These are phyloP conservation scores for Wickerhamiella bombiphila DNA, from an alignment of 805 yeast genomes.

Conservation along the genomic window DNA sequence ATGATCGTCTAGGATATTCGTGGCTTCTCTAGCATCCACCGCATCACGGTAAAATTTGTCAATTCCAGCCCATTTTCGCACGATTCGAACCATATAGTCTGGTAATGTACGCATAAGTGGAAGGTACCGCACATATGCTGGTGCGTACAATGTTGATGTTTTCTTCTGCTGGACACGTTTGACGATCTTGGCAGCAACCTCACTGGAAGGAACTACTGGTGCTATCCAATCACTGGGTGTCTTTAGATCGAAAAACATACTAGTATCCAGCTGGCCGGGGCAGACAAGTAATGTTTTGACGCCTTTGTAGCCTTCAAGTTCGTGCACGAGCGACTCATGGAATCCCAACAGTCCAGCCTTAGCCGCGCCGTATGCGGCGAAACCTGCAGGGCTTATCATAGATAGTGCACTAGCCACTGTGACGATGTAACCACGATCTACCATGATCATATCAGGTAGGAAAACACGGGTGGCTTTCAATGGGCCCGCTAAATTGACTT, in stretches of 20 bases:
- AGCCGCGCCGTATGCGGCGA: slow-evolving; percentile 75
- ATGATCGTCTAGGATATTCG: too few species aligned
- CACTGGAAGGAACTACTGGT: slow-evolving; percentile 59
- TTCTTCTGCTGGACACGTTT: slow-evolving; percentile 44
- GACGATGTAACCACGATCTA: slow-evolving; percentile 57
- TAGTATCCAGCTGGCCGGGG: slow-evolving; percentile 75
- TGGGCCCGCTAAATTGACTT: slow-evolving; percentile 56
- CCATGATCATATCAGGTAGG: slow-evolving; percentile 53
- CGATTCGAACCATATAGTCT: slow-evolving; percentile 46
- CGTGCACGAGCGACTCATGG: slow-evolving; percentile 68
- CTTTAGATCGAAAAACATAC: slow-evolving; percentile 54
- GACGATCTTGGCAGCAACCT: slow-evolving; percentile 47
- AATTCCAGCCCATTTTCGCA: slow-evolving; percentile 50
- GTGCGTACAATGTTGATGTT: slow-evolving; percentile 53
- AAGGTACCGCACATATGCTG: slow-evolving; percentile 60
- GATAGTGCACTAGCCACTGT: slow-evolving; percentile 80
- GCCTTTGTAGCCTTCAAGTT: slow-evolving; percentile 34
- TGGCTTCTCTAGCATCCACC: too few species aligned
- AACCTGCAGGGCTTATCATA: slow-evolving; percentile 65
- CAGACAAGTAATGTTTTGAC: slow-evolving; percentile 64
- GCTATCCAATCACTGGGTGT: slow-evolving; percentile 70
- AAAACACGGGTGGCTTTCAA: slow-evolving; percentile 56
- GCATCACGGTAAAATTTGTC: too few species aligned
- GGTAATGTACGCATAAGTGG: slow-evolving; percentile 63
- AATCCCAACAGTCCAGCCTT: slow-evolving; percentile 75